Evolutionary conservation across 495 filamentous ascomycete genomes (phyloP).

Genomic region (Penicillium riverlandense): DNA sequence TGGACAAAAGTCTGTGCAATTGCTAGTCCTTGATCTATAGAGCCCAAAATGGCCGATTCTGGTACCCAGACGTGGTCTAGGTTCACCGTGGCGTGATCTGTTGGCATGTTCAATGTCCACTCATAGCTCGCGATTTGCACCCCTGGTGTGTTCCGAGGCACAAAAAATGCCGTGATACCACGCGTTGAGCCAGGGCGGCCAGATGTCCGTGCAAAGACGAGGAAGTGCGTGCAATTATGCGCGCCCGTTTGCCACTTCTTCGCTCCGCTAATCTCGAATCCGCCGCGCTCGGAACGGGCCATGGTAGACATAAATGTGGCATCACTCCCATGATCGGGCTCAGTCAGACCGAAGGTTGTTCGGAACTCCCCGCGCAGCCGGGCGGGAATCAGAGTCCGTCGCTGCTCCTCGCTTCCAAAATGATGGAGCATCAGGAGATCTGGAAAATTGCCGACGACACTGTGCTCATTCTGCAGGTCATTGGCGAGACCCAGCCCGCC

Average conservation of each 20-base stretch:
- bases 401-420: constrained; percentile 45
- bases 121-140: constrained; percentile 46
- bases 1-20: constrained; percentile 57
- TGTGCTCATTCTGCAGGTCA: constrained; percentile 55
- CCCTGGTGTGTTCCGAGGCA: constrained; percentile 38
- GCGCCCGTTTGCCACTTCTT: constrained; percentile 60
- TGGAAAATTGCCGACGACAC: constrained; percentile 52
- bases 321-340: constrained; percentile 54
- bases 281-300: constrained; percentile 29
- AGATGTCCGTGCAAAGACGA: constrained; percentile 50
- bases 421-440: constrained; percentile 50
- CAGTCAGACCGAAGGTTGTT: constrained; percentile 53
- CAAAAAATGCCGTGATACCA: constrained; percentile 53
- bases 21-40: constrained; percentile 39
- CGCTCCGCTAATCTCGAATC: constrained; percentile 44
- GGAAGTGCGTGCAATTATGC: constrained; percentile 49
- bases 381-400: constrained; percentile 38
- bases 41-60: constrained; percentile 38
- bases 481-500: constrained; percentile 50
- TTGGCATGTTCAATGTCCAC: constrained; percentile 59
- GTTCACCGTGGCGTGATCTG: constrained; percentile 50
- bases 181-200: constrained; percentile 35
- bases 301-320: constrained; percentile 50
- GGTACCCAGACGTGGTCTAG: constrained; percentile 44
- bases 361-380: constrained; percentile 40